Evolutionary conservation across 2,329 filamentous ascomycete species (phyloP).

Genomic region (Aspergillus nomiae): DNA sequence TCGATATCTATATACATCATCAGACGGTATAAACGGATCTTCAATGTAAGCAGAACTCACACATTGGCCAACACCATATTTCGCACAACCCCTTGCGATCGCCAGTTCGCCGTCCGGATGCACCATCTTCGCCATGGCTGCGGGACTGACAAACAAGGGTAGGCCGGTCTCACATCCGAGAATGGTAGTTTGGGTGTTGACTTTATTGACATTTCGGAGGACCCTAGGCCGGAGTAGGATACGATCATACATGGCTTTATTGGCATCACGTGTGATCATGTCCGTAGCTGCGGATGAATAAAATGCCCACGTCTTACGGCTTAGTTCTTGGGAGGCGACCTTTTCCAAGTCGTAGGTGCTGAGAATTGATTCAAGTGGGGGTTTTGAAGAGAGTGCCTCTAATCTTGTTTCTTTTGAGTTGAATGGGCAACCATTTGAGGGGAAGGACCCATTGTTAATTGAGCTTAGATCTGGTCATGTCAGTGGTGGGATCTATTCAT

Average conservation of each 20-base stretch:
- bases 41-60: constrained; percentile 32
- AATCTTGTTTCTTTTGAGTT: background rate
- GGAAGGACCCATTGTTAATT: background rate
- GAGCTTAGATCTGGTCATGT: background rate
- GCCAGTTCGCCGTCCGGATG: constrained; percentile 81
- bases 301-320: constrained; percentile 89
- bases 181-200: constrained; percentile 58
- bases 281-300: constrained; percentile 50
- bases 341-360: constrained; percentile 51
- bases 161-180: constrained; percentile 70
- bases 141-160: constrained; percentile 79
- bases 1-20: constrained; percentile 72
- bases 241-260: constrained; percentile 42
- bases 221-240: constrained; percentile 53
- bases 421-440: background rate
- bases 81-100: constrained; percentile 53
- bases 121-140: constrained; percentile 82
- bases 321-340: constrained; percentile 70
- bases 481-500: constrained; percentile 1
- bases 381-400: constrained; percentile 31
- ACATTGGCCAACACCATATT: background rate
- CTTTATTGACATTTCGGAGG: constrained; percentile 41
- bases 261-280: constrained; percentile 43
- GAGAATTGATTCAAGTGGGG: constrained; percentile 49
- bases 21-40: background rate